Conservation (phyloP, 202 grass and related monocot species). For the Panicum virgatum region DNA sequence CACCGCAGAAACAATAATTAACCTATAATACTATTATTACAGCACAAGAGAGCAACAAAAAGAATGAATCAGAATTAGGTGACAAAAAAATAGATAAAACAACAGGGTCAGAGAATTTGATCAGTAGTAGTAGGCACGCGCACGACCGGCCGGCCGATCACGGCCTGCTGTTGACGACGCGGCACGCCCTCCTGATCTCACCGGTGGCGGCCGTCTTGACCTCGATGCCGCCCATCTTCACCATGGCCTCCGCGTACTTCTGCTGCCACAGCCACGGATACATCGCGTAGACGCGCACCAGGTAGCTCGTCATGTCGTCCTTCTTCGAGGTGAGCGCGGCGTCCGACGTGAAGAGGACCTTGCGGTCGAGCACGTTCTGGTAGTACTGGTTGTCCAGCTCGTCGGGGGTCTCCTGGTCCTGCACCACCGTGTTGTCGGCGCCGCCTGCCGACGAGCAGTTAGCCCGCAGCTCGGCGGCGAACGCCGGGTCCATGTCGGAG, state of each 20-base stretch:
- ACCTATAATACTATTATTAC: neutral
- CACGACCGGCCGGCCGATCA: neutral
- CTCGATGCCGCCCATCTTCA: slow-evolving; percentile 51
- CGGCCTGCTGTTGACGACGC: slow-evolving; percentile 33
- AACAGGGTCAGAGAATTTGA: neutral
- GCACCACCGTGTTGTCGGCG: slow-evolving; percentile 11
- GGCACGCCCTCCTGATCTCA: slow-evolving; percentile 54
- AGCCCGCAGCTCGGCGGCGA: neutral
- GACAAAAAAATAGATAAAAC: neutral
- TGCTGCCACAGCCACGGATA: slow-evolving; percentile 15
- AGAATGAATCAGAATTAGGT: neutral
- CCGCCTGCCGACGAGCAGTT: slow-evolving; percentile 27
- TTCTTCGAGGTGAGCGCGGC: slow-evolving; percentile 21
- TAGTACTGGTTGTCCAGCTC: slow-evolving; percentile 63
- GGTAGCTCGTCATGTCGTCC: neutral
- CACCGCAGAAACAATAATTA: no score
- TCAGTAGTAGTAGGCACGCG: no score
- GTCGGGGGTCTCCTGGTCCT: slow-evolving; percentile 36
- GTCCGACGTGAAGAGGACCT: slow-evolving; percentile 57
- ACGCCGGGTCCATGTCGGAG: neutral
- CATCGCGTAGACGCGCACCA: slow-evolving; percentile 3
- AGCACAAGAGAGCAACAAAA: neutral
- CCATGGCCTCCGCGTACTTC: slow-evolving; percentile 44
- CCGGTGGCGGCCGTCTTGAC: slow-evolving; percentile 25
- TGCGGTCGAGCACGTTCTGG: slow-evolving; percentile 22